Percentiles rank a stretch among this genome's conserved stretches.
Evolutionary conservation across 192 early-diverging fungal genomes (phyloP).

Genomic region (Linnemannia zychae): DNA sequence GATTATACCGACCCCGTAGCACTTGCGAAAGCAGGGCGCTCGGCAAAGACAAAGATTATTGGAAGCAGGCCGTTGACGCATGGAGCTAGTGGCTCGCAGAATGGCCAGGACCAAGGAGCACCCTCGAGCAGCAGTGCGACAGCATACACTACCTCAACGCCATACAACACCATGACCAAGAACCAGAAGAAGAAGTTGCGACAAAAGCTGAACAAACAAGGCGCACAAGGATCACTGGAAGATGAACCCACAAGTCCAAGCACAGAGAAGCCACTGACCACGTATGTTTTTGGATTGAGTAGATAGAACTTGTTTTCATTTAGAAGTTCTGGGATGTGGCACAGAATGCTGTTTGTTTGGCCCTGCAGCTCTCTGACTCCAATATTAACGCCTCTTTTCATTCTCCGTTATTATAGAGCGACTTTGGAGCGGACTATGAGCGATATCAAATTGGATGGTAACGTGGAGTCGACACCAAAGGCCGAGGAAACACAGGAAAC

Average conservation of each 20-base stretch:
- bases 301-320: no score
- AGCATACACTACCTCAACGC: slow-evolving; percentile 20
- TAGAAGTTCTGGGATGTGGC: neutral
- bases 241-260: slow-evolving; percentile 21
- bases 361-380: neutral
- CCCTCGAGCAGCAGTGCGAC: neutral
- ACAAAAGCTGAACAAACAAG: slow-evolving; percentile 49
- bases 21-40: slow-evolving; percentile 41
- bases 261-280: slow-evolving; percentile 20
- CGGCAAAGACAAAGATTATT: slow-evolving; percentile 47
- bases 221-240: slow-evolving; percentile 1
- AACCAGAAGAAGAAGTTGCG: slow-evolving; percentile 55
- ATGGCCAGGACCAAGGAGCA: neutral
- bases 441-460: slow-evolving; percentile 47
- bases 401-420: slow-evolving; percentile 17
- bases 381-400: neutral
- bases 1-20: slow-evolving; percentile 59
- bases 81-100: neutral
- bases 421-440: slow-evolving; percentile 53
- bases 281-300: slow-evolving; percentile 20
- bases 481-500: slow-evolving; percentile 2
- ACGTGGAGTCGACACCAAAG: slow-evolving; percentile 18
- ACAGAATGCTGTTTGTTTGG: neutral
- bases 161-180: slow-evolving; percentile 52
- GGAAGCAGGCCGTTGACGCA: slow-evolving; percentile 42